Base-by-base conservation (phyloP, 192 early-diverging fungal genomes). In the Mortierella claussenii region DNA sequence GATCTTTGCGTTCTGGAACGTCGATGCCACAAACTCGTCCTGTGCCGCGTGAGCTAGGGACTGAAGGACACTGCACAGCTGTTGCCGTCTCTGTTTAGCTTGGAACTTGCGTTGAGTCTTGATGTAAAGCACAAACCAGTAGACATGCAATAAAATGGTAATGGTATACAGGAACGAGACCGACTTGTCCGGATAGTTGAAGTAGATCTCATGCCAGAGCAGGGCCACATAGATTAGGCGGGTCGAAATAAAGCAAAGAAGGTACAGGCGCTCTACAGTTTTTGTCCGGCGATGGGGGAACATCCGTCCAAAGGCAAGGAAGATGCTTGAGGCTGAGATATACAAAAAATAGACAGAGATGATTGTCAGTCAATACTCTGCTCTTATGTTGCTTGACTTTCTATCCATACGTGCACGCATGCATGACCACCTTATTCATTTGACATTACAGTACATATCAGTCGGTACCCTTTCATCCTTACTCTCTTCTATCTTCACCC, bases 121-220 rank as follows among this genome's bases (percentile, higher is more conserved):
- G 54, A 67, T 55, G 31, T 76, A 76, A 20, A 76, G 44, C 27
- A 57, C 53, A 23, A 76, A 76, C 73, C 73, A 76, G 59, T 76
- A 76, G 2, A 76, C 26, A 40, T 76, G 73, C 0, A 76, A 43
- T 6, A 59, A 48, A 18, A 76, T 11, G 1, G 73, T 76, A 21
- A 76, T 62, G n/a, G 73, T 67, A 32, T 67, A 76, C 21, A 76
- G 32, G 52, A 76, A 31, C 6, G 73, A 34, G 45, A 76, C 73
- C 0, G 73, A 67, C 43, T 76, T 76, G 59, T 76, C 73, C 0
- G 73, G 73, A 43, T 76, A 76, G 32, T 76, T 76, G 53, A 50
- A 76, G 24, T 34, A 76, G 48, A 76, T 34, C 31, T 76, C 73
- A 56, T 76, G 73, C 73, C 73, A 76, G 26, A 76, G 73, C 7